Percentiles rank a stretch among this genome's conserved stretches.
Evolutionary conservation across 345 rosid genomes (phyloP).

Genomic region (Eucalyptus pumila): DNA sequence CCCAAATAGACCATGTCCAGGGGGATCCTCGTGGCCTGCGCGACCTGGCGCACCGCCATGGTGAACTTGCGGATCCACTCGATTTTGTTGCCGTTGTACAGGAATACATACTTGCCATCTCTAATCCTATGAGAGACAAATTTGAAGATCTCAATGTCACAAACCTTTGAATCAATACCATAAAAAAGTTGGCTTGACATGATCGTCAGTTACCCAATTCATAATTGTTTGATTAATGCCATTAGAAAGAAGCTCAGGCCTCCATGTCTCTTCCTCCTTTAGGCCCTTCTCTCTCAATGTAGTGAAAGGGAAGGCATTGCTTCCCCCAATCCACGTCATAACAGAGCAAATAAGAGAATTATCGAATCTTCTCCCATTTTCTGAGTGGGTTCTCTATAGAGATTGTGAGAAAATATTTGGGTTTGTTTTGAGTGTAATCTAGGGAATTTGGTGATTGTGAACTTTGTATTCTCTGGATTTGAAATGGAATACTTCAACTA

Average conservation of each 20-base stretch:
- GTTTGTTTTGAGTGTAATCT: no score
- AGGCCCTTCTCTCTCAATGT: conserved; percentile 61
- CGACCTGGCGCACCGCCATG: conserved; percentile 29
- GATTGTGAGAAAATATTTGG: no score
- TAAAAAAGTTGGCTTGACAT: background rate
- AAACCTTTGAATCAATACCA: background rate
- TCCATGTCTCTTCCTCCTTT: conserved; percentile 66
- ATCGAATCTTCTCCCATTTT: no score
- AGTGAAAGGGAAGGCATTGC: conserved; percentile 80
- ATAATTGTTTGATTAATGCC: conserved; percentile 60
- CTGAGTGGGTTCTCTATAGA: no score
- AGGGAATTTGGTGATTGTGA: no score
- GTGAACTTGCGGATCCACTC: conserved; percentile 80
- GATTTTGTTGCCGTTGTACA: conserved; percentile 70
- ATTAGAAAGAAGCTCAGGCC: conserved; percentile 65
- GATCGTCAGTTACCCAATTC: conserved; percentile 40
- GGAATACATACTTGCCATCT: conserved; percentile 66
- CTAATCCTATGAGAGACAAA: conserved; percentile 23
- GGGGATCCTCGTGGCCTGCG: conserved; percentile 33
- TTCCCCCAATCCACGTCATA: conserved; percentile 98
- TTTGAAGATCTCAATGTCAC: background rate
- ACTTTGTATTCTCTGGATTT: no score
- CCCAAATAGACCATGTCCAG: conserved; percentile 78
- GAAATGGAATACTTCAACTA: no score
- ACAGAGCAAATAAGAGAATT: no score